Percentiles rank a stretch among this genome's conserved stretches.
Conservation (phyloP, 495 filamentous ascomycete species). For the Hamigera avellanea region DNA sequence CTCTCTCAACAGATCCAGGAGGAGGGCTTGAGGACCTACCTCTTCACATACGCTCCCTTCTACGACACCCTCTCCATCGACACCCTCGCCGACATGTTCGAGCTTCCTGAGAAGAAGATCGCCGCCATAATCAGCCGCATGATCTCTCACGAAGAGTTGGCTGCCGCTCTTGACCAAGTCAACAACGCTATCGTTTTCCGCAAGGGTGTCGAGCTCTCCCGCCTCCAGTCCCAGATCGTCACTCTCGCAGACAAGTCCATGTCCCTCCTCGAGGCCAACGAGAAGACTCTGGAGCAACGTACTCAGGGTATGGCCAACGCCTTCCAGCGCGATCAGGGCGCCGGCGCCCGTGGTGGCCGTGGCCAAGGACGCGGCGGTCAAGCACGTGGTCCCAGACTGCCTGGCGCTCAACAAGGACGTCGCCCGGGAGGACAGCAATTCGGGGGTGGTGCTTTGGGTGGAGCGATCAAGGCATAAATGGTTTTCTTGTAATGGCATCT, state of each 20-base stretch:
- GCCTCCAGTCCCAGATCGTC: constrained; percentile 88
- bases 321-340: constrained; percentile 77
- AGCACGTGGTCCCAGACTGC: constrained; percentile 46
- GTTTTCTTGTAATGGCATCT: constrained; percentile 30
- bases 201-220: constrained; percentile 95
- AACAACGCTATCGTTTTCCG: constrained; percentile 96
- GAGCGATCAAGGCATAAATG: constrained; percentile 51
- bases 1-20: constrained; percentile 96
- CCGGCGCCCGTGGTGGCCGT: constrained; percentile 60
- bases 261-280: constrained; percentile 90
- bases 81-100: constrained; percentile 88
- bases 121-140: constrained; percentile 94
- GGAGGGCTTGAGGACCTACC: constrained; percentile 93
- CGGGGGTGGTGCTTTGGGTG: constrained; percentile 50
- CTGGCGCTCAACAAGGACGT: constrained; percentile 37
- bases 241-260: constrained; percentile 93
- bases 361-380: constrained; percentile 50
- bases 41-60: constrained; percentile 98
- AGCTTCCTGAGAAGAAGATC: constrained; percentile 81
- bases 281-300: constrained; percentile 90
- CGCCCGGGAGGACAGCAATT: constrained; percentile 50
- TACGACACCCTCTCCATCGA: constrained; percentile 89
- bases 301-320: constrained; percentile 93
- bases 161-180: constrained; percentile 94
- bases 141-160: constrained; percentile 98